A percentile compares a stretch with the other conserved stretches of the same genome.
Evolutionary conservation across 2,329 filamentous ascomycete species (phyloP).

Genomic region (Pseudohalonectria lignicola): DNA sequence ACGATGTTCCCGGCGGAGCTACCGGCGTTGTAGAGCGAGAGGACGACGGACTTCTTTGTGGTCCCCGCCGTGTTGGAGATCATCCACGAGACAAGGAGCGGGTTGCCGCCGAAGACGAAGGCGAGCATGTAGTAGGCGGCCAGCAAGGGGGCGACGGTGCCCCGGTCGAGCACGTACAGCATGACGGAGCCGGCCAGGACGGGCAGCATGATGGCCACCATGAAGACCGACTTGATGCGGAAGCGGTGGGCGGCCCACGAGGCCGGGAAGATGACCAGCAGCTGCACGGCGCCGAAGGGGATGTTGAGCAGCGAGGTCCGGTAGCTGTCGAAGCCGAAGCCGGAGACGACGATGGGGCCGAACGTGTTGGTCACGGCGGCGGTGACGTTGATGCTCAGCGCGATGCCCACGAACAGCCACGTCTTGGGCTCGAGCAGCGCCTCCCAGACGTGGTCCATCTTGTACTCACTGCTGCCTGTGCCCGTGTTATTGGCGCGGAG

Average conservation of each 20-base stretch:
- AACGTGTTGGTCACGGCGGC: slow-evolving; percentile 54
- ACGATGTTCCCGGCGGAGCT: slow-evolving; percentile 55
- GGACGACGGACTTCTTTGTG: slow-evolving; percentile 47
- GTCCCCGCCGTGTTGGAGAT: slow-evolving; percentile 54
- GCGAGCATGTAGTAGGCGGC: slow-evolving; percentile 55
- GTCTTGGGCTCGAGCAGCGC: slow-evolving; percentile 35
- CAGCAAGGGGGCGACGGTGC: slow-evolving; percentile 33
- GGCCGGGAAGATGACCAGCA: slow-evolving; percentile 44
- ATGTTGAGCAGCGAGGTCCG: slow-evolving; percentile 52
- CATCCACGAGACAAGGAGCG: slow-evolving; percentile 57
- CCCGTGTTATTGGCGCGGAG: slow-evolving; percentile 68
- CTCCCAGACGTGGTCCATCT: slow-evolving; percentile 51
- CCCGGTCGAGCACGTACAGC: slow-evolving; percentile 40
- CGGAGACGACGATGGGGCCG: slow-evolving; percentile 50
- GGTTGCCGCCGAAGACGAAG: slow-evolving; percentile 56
- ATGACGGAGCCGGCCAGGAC: slow-evolving; percentile 50
- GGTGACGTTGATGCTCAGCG: slow-evolving; percentile 52
- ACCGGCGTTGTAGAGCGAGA: slow-evolving; percentile 54
- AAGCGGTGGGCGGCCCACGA: slow-evolving; percentile 48
- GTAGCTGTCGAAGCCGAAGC: slow-evolving; percentile 48
- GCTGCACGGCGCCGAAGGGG: slow-evolving; percentile 53
- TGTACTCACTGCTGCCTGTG: slow-evolving; percentile 59
- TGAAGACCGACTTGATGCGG: slow-evolving; percentile 43
- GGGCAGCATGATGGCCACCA: slow-evolving; percentile 42
- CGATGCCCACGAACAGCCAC: slow-evolving; percentile 49